Base-by-base conservation (phyloP, 2,329 filamentous ascomycete species). In the Trichoderma simmonsii region DNA sequence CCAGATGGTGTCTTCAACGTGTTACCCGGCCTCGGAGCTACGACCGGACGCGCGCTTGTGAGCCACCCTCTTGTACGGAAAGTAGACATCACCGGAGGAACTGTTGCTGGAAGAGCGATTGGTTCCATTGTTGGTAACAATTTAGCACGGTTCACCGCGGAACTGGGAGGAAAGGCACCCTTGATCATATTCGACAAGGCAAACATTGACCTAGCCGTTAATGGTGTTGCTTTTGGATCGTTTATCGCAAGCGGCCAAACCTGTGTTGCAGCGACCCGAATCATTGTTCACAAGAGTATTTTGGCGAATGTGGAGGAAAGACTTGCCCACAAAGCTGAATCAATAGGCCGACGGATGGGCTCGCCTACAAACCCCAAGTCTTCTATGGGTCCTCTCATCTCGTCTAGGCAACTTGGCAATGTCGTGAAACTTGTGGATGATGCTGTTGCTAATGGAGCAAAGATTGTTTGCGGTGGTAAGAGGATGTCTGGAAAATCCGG, bases 71-170 rank as follows among this genome's bases (percentile, higher is more conserved):
- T 85, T 2, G 81, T 87, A 2, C 82, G 88, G 80, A 93, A 93
- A 83, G 87, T 94, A 71, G 91, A 92, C 75, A 90, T 94, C 76
- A 94, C 92, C 48, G 92, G 92, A 57, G 91, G 91, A n/a, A 93
- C 91, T 26, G 82, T 83, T n/a, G 89, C 91, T 21, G 92, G 91
- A 6, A 85, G 89, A 71, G 87, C 88, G 43, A 92, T 94, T 76
- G 90, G 92, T 74, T 85, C 89, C 57, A 86, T 91, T 54, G 90
- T 88, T 30, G 87, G 89, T 56, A 86, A 85, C 74, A 93, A 93
- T 80, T 81, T 93, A 75, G 90, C 91, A 78, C 88, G 89, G 76
- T 90, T 90, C 75, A 93, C 90, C 48, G 89, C 92, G 30, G 91
- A 93, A 82, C 86, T 93, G 30, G 91, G 91, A 8, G 90, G 92